phyloP scores from a whole-genome alignment of 805 yeast genomes.

The Cyberlindnera mycetangii region DNA sequence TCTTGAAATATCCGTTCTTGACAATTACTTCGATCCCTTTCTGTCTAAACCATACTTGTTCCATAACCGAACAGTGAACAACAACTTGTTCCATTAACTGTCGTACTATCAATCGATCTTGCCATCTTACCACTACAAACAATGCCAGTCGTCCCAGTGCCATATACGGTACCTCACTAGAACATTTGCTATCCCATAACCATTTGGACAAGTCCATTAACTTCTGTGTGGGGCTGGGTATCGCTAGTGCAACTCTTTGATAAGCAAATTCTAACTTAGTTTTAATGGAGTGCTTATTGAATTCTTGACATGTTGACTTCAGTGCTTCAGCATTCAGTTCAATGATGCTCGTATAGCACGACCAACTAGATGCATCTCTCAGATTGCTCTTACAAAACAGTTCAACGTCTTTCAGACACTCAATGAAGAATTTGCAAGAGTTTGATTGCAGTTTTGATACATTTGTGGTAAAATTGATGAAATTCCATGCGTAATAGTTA shows the following conservation, averaged over 20 bases:
- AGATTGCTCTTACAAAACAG: slow-evolving; percentile 27
- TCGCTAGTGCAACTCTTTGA: slow-evolving; percentile 2
- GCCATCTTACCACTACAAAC: slow-evolving; percentile 14
- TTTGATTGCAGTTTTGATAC: slow-evolving; percentile 10
- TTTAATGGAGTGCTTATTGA: slow-evolving; percentile 7
- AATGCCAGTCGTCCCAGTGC: slow-evolving; percentile 17
- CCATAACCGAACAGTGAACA: slow-evolving; percentile 20
- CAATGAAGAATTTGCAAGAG: not conserved
- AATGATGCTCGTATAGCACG: slow-evolving; percentile 20
- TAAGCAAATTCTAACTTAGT: slow-evolving; percentile 1
- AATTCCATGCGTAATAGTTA: slow-evolving; percentile 40
- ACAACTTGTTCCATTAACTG: slow-evolving; percentile 21
- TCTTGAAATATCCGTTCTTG: slow-evolving; percentile 14
- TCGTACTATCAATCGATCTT: slow-evolving; percentile 16
- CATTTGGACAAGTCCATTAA: slow-evolving; percentile 18
- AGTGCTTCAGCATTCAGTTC: slow-evolving; percentile 11
- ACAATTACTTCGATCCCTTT: slow-evolving; percentile 14
- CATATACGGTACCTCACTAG: slow-evolving; percentile 22
- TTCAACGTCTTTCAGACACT: slow-evolving; percentile 7
- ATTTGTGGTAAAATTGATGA: slow-evolving; percentile 33
- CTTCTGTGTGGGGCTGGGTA: slow-evolving; percentile 11
- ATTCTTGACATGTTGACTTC: slow-evolving; percentile 14
- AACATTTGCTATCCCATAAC: slow-evolving; percentile 22
- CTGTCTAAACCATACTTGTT: slow-evolving; percentile 17
- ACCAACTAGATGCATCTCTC: slow-evolving; percentile 37